Evolutionary conservation across 352 stramenopile species (phyloP).

Genomic region (Phytopythium boreale): DNA sequence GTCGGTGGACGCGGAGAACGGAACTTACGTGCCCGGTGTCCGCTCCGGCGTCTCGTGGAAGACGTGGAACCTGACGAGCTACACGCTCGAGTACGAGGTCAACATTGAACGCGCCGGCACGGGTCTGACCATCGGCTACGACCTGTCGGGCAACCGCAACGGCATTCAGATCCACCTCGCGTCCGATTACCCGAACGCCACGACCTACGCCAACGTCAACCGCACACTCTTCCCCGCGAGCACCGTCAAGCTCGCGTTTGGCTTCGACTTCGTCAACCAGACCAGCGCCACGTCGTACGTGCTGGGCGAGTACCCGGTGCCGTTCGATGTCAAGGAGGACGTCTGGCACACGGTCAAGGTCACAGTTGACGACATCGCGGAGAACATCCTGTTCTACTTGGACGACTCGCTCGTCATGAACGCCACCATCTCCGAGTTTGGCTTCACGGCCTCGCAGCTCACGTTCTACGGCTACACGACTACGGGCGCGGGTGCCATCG

Average conservation of each 20-base stretch:
- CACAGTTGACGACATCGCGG: constrained; percentile 49
- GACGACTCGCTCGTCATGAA: constrained; percentile 23
- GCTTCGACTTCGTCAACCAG: constrained; percentile 28
- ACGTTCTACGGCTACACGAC: constrained; percentile 20
- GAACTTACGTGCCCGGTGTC: constrained; percentile 24
- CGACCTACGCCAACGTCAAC: constrained; percentile 26
- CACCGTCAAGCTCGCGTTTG: constrained; percentile 21
- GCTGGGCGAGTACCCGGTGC: constrained; percentile 32
- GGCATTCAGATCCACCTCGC: constrained; percentile 31
- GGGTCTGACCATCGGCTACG: constrained; percentile 22
- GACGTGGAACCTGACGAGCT: constrained; percentile 29
- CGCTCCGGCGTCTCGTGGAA: constrained; percentile 25
- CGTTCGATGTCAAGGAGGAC: constrained; percentile 72
- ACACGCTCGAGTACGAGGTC: constrained; percentile 26
- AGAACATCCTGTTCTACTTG: constrained; percentile 24
- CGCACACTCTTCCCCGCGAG: constrained; percentile 27
- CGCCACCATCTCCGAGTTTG: constrained; percentile 20
- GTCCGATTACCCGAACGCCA: constrained; percentile 26
- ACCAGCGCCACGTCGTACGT: constrained; percentile 29
- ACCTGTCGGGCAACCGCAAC: constrained; percentile 26
- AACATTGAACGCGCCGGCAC: constrained; percentile 23
- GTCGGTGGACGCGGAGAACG: constrained; percentile 23
- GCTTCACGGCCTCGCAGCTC: constrained; percentile 9
- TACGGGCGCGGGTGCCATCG: constrained; percentile 17
- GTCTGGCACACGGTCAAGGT: constrained; percentile 67